phyloP scores from a whole-genome alignment of 1,139 yeast genomes.

The Ogataea hybrid region DNA sequence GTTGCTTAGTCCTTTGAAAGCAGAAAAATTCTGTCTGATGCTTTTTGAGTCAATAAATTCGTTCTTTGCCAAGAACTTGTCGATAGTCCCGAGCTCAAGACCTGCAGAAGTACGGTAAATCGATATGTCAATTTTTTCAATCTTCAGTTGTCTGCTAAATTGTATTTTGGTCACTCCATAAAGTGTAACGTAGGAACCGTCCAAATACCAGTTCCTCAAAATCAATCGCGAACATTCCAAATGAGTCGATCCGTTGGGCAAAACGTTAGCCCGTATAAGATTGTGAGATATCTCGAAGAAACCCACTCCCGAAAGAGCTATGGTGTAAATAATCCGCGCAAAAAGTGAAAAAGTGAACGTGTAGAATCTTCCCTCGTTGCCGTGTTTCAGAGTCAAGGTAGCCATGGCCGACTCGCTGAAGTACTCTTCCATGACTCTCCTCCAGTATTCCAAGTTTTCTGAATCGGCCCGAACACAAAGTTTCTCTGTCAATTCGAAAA shows the following conservation, averaged over 20 bases:
- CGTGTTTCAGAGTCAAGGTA: constrained; percentile 43
- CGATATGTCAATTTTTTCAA: constrained; percentile 70
- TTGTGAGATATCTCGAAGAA: constrained; percentile 60
- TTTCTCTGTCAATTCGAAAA: constrained; percentile 26
- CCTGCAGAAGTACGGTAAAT: constrained; percentile 39
- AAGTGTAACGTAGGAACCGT: constrained; percentile 67
- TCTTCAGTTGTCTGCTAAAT: constrained; percentile 58
- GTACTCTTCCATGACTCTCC: constrained; percentile 42
- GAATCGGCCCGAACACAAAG: constrained; percentile 23
- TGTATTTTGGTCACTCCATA: constrained; percentile 58
- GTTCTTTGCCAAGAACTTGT: constrained; percentile 23
- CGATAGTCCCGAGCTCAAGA: constrained; percentile 40
- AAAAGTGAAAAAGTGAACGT: constrained; percentile 64
- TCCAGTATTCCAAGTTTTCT: constrained; percentile 46
- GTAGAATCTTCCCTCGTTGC: constrained; percentile 51
- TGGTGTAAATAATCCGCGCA: constrained; percentile 61
- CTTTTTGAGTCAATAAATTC: constrained; percentile 18
- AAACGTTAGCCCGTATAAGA: constrained; percentile 62
- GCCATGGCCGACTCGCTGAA: constrained; percentile 49
- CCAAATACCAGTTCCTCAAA: constrained; percentile 55
- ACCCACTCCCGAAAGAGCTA: constrained; percentile 52
- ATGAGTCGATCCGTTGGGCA: constrained; percentile 64
- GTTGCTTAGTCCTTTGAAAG: constrained; percentile 41
- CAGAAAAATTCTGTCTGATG: constrained; percentile 35
- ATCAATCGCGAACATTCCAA: constrained; percentile 59